Conservation (phyloP, 768 basidiomycete genomes). For the Roridomyces roridus region DNA sequence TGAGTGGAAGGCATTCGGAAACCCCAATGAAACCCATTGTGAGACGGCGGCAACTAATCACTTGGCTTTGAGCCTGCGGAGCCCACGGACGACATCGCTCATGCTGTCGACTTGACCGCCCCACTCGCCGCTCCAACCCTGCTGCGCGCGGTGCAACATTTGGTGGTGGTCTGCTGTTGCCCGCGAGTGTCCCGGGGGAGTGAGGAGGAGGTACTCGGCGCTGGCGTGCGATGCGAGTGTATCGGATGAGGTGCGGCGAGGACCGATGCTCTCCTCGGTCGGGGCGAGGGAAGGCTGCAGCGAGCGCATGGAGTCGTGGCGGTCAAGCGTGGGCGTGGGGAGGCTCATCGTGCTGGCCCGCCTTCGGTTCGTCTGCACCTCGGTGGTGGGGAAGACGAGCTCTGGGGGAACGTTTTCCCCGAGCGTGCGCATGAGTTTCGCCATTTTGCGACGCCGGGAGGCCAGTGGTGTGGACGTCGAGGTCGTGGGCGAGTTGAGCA, state of each 20-base stretch:
- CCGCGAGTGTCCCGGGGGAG: neutral
- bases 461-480: neutral
- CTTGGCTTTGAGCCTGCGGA: constrained; percentile 4
- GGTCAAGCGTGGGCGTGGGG: constrained; percentile 6
- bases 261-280: neutral
- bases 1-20: too few species aligned
- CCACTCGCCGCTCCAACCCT: constrained; percentile 21
- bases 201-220: neutral
- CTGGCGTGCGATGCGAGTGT: neutral
- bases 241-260: neutral
- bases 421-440: constrained; percentile 50
- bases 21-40: too few species aligned
- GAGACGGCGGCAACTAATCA: neutral
- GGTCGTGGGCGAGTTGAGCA: neutral
- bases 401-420: constrained; percentile 52
- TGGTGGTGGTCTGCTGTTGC: neutral
- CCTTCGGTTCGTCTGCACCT: neutral
- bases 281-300: neutral
- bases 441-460: constrained; percentile 45
- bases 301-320: neutral
- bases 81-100: constrained; percentile 14
- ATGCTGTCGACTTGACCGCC: constrained; percentile 5
- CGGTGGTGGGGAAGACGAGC: constrained; percentile 33
- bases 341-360: constrained; percentile 16
- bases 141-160: constrained; percentile 6